Evolutionary conservation across 208 protist genomes (phyloP).

Genomic region (Acanthamoeba quina): DNA sequence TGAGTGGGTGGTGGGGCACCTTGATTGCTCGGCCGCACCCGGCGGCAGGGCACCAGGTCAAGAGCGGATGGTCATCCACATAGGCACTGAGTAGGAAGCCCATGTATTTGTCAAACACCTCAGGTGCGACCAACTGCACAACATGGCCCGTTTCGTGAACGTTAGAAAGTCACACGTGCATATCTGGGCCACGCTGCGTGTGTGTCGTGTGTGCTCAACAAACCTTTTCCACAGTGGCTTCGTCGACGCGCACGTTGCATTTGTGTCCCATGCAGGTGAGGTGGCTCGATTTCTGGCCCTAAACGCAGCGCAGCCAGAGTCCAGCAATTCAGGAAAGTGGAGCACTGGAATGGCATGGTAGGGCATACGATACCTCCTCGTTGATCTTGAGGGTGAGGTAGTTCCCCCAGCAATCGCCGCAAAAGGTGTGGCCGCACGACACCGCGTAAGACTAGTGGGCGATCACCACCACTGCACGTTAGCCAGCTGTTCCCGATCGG

Average conservation of each 20-base stretch:
- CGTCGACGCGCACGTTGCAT: constrained; percentile 56
- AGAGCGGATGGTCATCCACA: constrained; percentile 44
- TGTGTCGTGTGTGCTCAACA: neutral
- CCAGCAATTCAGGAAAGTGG: neutral
- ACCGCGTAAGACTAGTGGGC: neutral
- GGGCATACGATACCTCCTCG: neutral
- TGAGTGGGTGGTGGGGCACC: neutral
- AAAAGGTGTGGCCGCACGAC: constrained; percentile 47
- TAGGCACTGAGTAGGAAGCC: constrained; percentile 28
- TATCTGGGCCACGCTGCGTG: neutral
- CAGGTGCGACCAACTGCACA: constrained; percentile 3
- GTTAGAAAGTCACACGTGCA: neutral
- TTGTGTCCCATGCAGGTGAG: constrained; percentile 56
- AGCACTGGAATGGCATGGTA: neutral
- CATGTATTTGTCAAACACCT: constrained; percentile 65
- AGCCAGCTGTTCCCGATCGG: neutral
- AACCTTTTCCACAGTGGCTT: constrained; percentile 37
- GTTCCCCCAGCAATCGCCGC: constrained; percentile 25
- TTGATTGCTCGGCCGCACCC: constrained; percentile 37
- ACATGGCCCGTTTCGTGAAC: neutral
- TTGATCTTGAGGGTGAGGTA: constrained; percentile 63
- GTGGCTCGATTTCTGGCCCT: constrained; percentile 60
- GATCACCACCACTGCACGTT: neutral
- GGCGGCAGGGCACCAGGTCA: constrained; percentile 35
- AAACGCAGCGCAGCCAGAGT: neutral